Base-by-base conservation (phyloP, 257 asterid genomes). In the Lycium barbarum region DNA sequence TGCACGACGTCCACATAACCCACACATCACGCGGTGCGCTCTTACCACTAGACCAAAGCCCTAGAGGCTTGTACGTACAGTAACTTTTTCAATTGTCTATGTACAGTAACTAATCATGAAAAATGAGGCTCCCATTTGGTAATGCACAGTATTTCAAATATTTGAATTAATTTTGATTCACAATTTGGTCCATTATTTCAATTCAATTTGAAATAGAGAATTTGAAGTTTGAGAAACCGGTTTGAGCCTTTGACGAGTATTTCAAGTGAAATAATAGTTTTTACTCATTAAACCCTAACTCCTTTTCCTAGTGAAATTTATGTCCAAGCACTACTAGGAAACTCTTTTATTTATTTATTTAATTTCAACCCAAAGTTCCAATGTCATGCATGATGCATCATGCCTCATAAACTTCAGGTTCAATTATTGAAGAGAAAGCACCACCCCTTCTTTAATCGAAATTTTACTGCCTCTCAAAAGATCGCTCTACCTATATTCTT, bases 351-450 rank as follows among this genome's bases (percentile, higher is more conserved):
- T 17, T 17, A 26, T 26, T 26, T 26, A 26, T 70, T 70, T 54
- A 40, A 38, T 38, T 38, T 38, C 14, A 68, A 22, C 36, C 59
- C 6, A 6, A 47, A 47, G 61, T 74, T 49, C 8, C 61, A 74
- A 22, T 12, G 10, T 74, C 40, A 47, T 73, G 61, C 59, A 73
- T 73, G 33, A 40, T 40, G 45, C 45, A 40, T 40, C 81, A 74
- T 74, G 3, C 43, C 81, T 74, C 81, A 74, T 74, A 74, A 74
- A 74, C n/a, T 47, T 35, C 0, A 12, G 40, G 81, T 47, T 11
- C 81, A 13, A 38, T 47, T 49, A 45, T 20, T 74, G 81, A 74
- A 74, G 81, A 49, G 62, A 74, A 74, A 74, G 81, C 62, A 49
- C n/a, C 70, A 74, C 20, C 6, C 59, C 62, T 49, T 74, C 81